Base-by-base conservation (phyloP, 169 alveolate species). In the Plasmodium coatneyi region DNA sequence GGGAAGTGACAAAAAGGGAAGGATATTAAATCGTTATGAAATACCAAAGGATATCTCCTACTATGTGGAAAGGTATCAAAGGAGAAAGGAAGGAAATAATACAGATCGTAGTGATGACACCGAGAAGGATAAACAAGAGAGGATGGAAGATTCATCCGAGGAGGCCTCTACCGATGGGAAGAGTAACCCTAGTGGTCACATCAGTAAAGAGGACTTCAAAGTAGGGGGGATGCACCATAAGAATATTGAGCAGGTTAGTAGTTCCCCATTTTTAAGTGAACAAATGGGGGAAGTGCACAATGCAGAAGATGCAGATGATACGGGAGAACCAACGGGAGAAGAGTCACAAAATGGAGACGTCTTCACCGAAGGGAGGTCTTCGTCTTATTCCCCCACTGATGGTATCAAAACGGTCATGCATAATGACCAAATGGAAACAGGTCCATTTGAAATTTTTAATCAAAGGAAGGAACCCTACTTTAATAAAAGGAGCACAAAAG, bases 21-120 rank as follows among this genome's bases (percentile, higher is more conserved):
- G 34, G 71, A 87, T 79, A 60, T 30, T 34, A 66, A 71, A 79
- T 60, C 79, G 93, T 22, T 87, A 87, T 87, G 93, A 87, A 78
- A 78, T 87, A 87, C 93, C 93, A 60, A 87, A 87, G 76, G 89
- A 87, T 56, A 87, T 87, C 46, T 87, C 93, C 46, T 87, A 87
- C 71, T 87, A 87, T 60, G 93, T 60, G 49, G 82, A 87, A 56
- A 80, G 34, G 30, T 79, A 87, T 66, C 93, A 80, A 87, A 87
- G 49, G 71, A 76, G 52, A 78, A 87, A 79, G 32, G 82, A 56
- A 4, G 46, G 71, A 25, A 25, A 39, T 22, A 30, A 56, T 25
- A 14, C 39, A 78, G 19, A 10, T 78, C 9, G 9, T 54, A 66
- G 39, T 3, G 32, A 72, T 52, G 49, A 19, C 16, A 10, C 46